A percentile compares a stretch with the other conserved stretches of the same genome.
phyloP scores from a whole-genome alignment of 2,329 filamentous ascomycete genomes.

The Aspergillus cejpii region DNA sequence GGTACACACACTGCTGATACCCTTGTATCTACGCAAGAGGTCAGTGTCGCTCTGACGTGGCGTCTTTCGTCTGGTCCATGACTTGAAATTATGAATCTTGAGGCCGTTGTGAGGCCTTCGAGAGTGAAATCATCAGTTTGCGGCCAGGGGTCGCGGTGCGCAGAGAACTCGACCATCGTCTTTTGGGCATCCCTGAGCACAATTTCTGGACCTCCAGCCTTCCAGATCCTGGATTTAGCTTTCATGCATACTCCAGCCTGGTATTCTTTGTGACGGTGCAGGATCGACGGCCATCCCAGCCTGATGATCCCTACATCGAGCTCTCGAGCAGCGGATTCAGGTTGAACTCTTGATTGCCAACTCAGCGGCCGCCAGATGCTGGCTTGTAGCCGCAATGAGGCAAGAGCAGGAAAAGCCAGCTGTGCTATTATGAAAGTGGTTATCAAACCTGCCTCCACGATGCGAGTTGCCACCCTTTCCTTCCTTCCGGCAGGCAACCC shows the following conservation, averaged over 20 bases:
- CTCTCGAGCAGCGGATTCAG: slow-evolving; percentile 20
- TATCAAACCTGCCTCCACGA: slow-evolving; percentile 20
- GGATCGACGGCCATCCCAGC: slow-evolving; percentile 20
- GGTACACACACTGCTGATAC: slow-evolving; percentile 29
- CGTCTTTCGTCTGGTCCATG: slow-evolving; percentile 31
- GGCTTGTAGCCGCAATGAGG: slow-evolving; percentile 18
- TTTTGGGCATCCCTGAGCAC: slow-evolving; percentile 13
- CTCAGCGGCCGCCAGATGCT: slow-evolving; percentile 20
- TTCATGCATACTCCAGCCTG: slow-evolving; percentile 9
- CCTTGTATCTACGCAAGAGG: slow-evolving; percentile 37
- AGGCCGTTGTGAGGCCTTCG: slow-evolving; percentile 20
- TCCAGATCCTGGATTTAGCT: slow-evolving; percentile 11
- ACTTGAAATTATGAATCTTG: slow-evolving; percentile 21
- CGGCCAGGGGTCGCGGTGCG: slow-evolving; percentile 5
- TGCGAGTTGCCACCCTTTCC: slow-evolving; percentile 27
- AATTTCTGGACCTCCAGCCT: slow-evolving; percentile 13
- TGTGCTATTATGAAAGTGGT: slow-evolving; percentile 15
- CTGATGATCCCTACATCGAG: slow-evolving; percentile 14
- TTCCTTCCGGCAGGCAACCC: slow-evolving; percentile 19
- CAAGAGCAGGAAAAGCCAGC: slow-evolving; percentile 10
- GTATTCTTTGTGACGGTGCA: slow-evolving; percentile 15
- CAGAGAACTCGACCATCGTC: slow-evolving; percentile 1
- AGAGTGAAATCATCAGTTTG: slow-evolving; percentile 20
- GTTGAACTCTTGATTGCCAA: slow-evolving; percentile 27
- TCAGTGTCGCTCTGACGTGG: slow-evolving; percentile 39